These are phyloP conservation scores for Apiotrichum porosum DNA, from an alignment of 1,284 basidiomycete genomes.

Conservation along the genomic window DNA sequence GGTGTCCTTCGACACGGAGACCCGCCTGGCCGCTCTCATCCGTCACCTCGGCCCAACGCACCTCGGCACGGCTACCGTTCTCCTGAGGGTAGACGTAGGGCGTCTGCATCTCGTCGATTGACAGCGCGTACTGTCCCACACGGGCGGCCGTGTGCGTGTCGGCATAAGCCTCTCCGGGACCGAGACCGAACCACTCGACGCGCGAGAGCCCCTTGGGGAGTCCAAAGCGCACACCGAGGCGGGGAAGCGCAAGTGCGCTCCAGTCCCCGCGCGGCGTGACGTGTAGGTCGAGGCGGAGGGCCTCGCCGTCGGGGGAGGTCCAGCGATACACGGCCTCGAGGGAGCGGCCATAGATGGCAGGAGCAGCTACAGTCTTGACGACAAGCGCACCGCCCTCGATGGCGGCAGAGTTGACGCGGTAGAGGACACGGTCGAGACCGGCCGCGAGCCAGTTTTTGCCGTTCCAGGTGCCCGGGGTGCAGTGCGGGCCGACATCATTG, in stretches of 20 bases:
- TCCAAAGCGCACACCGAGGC: constrained; percentile 16
- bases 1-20: constrained; percentile 8
- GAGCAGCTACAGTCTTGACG: background rate
- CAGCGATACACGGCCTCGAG: constrained; percentile 17
- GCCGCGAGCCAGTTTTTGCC: constrained; percentile 8
- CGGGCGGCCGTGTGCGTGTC: constrained; percentile 11
- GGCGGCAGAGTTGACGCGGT: constrained; percentile 6
- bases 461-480: background rate
- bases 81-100: constrained; percentile 25
- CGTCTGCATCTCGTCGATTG: constrained; percentile 23
- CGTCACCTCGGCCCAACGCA: constrained; percentile 15
- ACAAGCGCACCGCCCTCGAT: background rate
- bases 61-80: constrained; percentile 17
- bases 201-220: constrained; percentile 6
- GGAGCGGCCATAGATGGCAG: constrained; percentile 7
- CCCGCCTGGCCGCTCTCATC: background rate
- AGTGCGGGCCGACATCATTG: constrained; percentile 1
- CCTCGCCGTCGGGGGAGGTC: constrained; percentile 1
- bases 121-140: constrained; percentile 4
- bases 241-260: constrained; percentile 9
- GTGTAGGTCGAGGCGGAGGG: constrained; percentile 4
- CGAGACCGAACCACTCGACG: constrained; percentile 17
- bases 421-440: constrained; percentile 11
- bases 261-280: constrained; percentile 17
- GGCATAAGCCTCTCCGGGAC: constrained; percentile 19